Evolutionary conservation across 2,329 filamentous ascomycete species (phyloP), one percentile per base, ranked within the genome.

Genomic region (Cladosporium austrohemisphaericum): DNA sequence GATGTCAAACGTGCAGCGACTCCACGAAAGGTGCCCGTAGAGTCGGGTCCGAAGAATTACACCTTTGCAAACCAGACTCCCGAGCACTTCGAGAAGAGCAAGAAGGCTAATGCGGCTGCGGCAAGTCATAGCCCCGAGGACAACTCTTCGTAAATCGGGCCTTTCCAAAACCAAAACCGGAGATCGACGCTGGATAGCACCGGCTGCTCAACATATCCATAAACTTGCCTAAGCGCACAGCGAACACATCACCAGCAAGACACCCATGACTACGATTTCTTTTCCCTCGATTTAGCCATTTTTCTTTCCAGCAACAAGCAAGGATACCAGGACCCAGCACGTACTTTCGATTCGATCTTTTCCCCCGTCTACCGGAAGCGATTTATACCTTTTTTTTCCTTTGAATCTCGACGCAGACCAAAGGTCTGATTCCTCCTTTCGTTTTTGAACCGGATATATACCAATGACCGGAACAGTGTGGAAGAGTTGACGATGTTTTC

Each of bases 1-100:
- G 66, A 66, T n/a, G 54, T 65, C 4, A 71, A 68, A 36, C 56
- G 58, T 18, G 55, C 58, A n/a, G 55, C 59, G 6, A 61, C 58
- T 11, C 61, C 61, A 13, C 56, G 65, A 4, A 65, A 62, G 51
- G 33, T 38, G 11, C n/a, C 31, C 11, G 58, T 56, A 40, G 57
- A 57, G 10, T 40, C 63, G 59, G 65, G 52, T 56, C 64, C 68
- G 2, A 75, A 74, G 60, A 72, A 65, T 50, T 76, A 72, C 55
- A 71, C 71, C 13, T 76, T 76, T 49, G 69, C 71, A 37, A 75
- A 75, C 41, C 69, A 72, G 50, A 69, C 68, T 8, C 71, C 72
- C 1, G 64, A 67, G 52, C 68, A 74, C 55, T 75, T 73, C 55
- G 62, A 63, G 51, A 62, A 60, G 51, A 57, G 59, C 31, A 64